Conservation (phyloP, 1,139 yeast species). For the Insectozyma bohioensis region DNA sequence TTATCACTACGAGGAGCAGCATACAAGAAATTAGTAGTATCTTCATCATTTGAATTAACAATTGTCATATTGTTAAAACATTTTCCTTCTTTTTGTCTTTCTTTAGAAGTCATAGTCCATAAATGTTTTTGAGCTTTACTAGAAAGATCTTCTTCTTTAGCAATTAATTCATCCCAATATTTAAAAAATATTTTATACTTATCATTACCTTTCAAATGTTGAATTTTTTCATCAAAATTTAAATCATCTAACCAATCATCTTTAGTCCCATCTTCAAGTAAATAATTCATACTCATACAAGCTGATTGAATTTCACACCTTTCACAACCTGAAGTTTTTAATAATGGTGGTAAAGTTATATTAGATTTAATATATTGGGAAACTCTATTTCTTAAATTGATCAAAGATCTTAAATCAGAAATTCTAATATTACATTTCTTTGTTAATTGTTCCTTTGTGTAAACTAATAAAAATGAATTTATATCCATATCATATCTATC, state of each 20-base stretch:
- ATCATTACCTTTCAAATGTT: constrained; percentile 47
- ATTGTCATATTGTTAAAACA: constrained; percentile 55
- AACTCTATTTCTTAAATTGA: constrained; percentile 69
- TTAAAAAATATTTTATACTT: constrained; percentile 54
- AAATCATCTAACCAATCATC: constrained; percentile 47
- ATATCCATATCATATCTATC: constrained; percentile 77
- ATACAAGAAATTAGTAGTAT: constrained; percentile 5
- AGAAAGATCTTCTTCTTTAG: constrained; percentile 68
- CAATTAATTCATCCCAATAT: constrained; percentile 73
- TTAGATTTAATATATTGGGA: constrained; percentile 59
- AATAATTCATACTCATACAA: constrained; percentile 70
- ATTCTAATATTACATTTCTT: constrained; percentile 54
- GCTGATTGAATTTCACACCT: constrained; percentile 58
- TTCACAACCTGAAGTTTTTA: constrained; percentile 61
- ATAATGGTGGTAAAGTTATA: constrained; percentile 58
- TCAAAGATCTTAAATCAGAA: constrained; percentile 58
- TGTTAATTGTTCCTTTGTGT: constrained; percentile 62
- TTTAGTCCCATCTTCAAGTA: constrained; percentile 56
- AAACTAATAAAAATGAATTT: constrained; percentile 66
- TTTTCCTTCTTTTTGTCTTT: constrained; percentile 49
- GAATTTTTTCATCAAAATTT: constrained; percentile 46
- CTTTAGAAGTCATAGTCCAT: constrained; percentile 63
- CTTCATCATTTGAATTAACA: constrained; percentile 28
- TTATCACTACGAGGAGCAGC: constrained; percentile 11
- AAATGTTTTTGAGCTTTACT: constrained; percentile 57